These are phyloP conservation scores for Henckelia pumila DNA, from an alignment of 257 asterid species.

Conservation along the genomic window DNA sequence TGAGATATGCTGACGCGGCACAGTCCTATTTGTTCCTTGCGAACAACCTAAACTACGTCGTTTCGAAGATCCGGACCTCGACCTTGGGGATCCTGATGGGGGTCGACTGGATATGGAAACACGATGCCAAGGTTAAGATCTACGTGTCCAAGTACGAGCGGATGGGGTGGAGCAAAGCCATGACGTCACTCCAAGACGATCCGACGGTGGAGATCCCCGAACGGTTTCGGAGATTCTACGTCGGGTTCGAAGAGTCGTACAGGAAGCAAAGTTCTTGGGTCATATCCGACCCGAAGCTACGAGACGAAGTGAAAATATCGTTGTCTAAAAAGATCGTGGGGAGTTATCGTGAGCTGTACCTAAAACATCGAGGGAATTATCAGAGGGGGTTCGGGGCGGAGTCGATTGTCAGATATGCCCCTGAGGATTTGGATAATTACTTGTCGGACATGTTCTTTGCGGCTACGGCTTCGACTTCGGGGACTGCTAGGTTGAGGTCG, in stretches of 20 bases:
- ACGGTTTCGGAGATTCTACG: slow-evolving; percentile 38
- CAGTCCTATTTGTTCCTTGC: slow-evolving; percentile 69
- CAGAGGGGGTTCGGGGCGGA: slow-evolving; percentile 20
- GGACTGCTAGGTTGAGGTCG: neutral
- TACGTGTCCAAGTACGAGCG: slow-evolving; percentile 47
- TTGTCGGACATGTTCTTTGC: slow-evolving; percentile 60
- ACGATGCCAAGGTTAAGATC: slow-evolving; percentile 49
- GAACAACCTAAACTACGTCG: slow-evolving; percentile 74
- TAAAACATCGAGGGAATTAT: slow-evolving; percentile 28
- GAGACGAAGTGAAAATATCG: slow-evolving; percentile 47
- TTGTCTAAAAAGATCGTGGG: slow-evolving; percentile 40
- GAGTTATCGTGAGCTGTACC: slow-evolving; percentile 43
- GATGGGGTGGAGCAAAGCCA: slow-evolving; percentile 54
- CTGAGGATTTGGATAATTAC: slow-evolving; percentile 71
- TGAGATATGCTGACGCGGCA: slow-evolving; percentile 58
- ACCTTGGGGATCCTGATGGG: slow-evolving; percentile 60
- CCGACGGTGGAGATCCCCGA: slow-evolving; percentile 48
- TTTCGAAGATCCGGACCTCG: slow-evolving; percentile 58
- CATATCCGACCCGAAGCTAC: slow-evolving; percentile 61
- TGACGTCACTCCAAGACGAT: slow-evolving; percentile 44
- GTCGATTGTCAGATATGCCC: slow-evolving; percentile 67
- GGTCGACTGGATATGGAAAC: slow-evolving; percentile 56
- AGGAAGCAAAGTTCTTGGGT: slow-evolving; percentile 58
- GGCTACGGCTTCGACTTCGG: neutral
- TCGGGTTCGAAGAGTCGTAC: slow-evolving; percentile 49